Evolutionary conservation across 352 stramenopile species (phyloP), one percentile per base, ranked within the genome.

Genomic region (Globisporangium cederbergense): DNA sequence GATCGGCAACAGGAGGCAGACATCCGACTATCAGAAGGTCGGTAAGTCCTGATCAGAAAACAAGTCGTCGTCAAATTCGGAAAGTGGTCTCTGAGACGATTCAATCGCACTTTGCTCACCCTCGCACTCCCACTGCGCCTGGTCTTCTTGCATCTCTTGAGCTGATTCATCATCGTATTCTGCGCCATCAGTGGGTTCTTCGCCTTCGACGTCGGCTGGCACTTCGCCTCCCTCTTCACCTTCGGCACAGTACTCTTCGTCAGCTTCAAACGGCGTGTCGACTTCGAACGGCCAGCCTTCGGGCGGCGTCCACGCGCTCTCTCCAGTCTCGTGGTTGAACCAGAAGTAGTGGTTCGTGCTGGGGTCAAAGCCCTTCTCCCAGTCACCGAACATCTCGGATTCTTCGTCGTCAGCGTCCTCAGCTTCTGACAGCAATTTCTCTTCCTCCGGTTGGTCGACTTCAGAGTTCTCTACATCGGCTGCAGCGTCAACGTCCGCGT

Each of bases 311-410:
- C 86, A 96, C 28, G 83, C 82, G 36, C 86, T 93, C 61, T 93
- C 86, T 14, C 78, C 83, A 2, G 81, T 90, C 4, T 56, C 75
- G 61, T 95, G 81, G 67, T 96, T 95, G 73, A 95, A 96, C 88
- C 88, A 96, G 56, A 93, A 96, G 66, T 93, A 91, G 65, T 95
- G 86, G 28, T 93, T 92, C 4, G 83, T 83, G 56, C 67, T 86
- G 10, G 82, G 76, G 43, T 95, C 86, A 38, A 93, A 93, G 13
- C 86, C 85, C 73, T 93, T 91, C 59, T 95, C 86, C 84, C 86
- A 95, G 62, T 93, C 85, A 2, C 81, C 86, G 64, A 90, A 93
- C 42, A 61, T 82, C 67, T 93, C 79, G 18, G 77, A 80, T 64
- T 89, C 80, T 68, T 93, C 86, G 28, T 95, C 84, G 30, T 91